These are phyloP conservation scores for Plantago major DNA, from an alignment of 257 asterid species.

Conservation along the genomic window DNA sequence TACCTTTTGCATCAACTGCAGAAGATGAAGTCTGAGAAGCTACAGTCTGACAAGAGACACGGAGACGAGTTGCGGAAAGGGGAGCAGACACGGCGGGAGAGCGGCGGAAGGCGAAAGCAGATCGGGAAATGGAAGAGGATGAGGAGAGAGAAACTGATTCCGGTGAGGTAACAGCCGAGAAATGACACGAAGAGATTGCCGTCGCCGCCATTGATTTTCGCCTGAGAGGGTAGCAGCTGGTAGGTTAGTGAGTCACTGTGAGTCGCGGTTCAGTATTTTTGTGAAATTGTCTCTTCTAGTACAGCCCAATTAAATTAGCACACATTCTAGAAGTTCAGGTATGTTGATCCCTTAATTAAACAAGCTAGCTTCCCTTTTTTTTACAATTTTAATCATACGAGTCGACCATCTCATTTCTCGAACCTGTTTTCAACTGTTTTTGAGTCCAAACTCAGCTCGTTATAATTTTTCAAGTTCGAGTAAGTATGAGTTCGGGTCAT, in stretches of 20 bases:
- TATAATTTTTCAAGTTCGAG: too few species aligned
- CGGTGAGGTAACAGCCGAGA: background rate
- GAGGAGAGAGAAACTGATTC: background rate
- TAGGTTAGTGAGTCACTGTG: slow-evolving; percentile 23
- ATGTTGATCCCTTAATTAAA: too few species aligned
- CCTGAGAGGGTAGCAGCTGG: slow-evolving; percentile 15
- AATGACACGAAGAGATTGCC: background rate
- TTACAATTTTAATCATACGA: too few species aligned
- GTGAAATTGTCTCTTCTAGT: too few species aligned
- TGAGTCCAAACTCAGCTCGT: too few species aligned
- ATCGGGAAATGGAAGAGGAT: background rate
- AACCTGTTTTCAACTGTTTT: too few species aligned
- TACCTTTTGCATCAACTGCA: background rate
- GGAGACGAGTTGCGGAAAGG: background rate
- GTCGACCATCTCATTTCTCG: too few species aligned
- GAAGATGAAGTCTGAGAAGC: background rate
- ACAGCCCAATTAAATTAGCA: too few species aligned
- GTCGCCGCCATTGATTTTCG: slow-evolving; percentile 4
- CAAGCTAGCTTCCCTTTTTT: too few species aligned
- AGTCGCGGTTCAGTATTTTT: too few species aligned
- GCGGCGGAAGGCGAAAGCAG: slow-evolving; percentile 2
- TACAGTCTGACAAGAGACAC: background rate
- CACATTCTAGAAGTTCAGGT: too few species aligned
- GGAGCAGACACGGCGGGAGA: slow-evolving; percentile 22
- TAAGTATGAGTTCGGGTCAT: too few species aligned